phyloP scores from a whole-genome alignment of 192 early-diverging fungal genomes.

The Coemansia sp. region DNA sequence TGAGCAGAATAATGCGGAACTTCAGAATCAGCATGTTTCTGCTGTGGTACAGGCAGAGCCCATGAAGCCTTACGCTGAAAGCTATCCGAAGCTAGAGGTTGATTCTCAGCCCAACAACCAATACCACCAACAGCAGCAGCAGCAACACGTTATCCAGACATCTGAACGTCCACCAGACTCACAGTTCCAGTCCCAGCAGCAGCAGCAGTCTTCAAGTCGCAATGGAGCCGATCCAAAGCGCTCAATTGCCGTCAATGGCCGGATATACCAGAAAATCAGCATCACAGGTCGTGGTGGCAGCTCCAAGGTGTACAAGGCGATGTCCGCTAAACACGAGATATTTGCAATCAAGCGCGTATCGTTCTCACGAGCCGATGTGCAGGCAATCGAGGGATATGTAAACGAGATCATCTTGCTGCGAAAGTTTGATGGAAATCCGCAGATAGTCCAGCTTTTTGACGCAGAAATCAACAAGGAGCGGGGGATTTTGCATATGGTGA shows the following conservation, averaged over 20 bases:
- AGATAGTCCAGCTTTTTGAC: constrained; percentile 82
- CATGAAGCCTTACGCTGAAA: constrained; percentile 10
- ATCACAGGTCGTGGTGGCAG: constrained; percentile 84
- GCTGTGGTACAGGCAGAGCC: constrained; percentile 6
- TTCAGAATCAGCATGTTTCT: constrained; percentile 29
- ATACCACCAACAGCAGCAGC: constrained; percentile 4
- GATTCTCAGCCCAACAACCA: neutral
- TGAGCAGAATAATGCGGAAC: constrained; percentile 12
- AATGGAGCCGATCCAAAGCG: constrained; percentile 38
- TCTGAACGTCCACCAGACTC: neutral
- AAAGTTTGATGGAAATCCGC: constrained; percentile 60
- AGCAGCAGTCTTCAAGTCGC: neutral
- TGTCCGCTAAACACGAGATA: constrained; percentile 63
- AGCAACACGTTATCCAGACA: neutral
- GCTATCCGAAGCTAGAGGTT: neutral
- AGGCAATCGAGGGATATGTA: constrained; percentile 68
- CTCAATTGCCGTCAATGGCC: constrained; percentile 46
- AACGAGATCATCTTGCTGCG: constrained; percentile 85
- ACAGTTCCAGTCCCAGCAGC: neutral
- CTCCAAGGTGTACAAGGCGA: constrained; percentile 88
- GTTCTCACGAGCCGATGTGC: constrained; percentile 65
- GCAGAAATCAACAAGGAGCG: constrained; percentile 67
- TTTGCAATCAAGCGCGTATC: constrained; percentile 86
- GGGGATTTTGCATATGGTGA: constrained; percentile 71
- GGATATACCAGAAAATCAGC: constrained; percentile 52